Conservation (phyloP, 2,329 filamentous ascomycete genomes). For the Cladophialophora bantiana region DNA sequence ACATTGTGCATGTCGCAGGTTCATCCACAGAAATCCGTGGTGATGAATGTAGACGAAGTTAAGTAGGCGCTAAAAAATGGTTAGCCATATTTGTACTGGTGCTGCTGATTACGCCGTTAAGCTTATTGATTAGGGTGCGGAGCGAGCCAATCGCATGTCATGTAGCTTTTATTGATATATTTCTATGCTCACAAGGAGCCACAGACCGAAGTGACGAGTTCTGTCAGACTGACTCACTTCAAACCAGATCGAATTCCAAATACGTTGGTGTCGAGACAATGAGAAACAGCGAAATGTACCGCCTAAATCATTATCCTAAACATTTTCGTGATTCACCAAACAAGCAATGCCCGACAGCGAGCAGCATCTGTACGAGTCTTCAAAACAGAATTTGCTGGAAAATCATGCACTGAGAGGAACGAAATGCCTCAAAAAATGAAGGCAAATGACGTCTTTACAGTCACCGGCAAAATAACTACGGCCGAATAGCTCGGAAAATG, state of each 20-base stretch:
- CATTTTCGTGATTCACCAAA: neutral
- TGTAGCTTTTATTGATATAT: neutral
- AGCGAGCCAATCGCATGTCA: neutral
- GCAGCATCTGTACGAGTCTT: neutral
- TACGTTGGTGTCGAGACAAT: neutral
- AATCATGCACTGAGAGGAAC: neutral
- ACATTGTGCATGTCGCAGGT: neutral
- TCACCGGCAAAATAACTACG: neutral
- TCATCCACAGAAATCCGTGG: neutral
- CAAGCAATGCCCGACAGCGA: neutral
- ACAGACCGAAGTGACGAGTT: neutral
- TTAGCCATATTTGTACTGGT: neutral
- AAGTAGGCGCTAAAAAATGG: neutral
- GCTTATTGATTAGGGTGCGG: neutral
- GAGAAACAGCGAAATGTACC: neutral
- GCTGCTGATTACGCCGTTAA: neutral
- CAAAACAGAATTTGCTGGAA: neutral
- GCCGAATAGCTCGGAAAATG: neutral
- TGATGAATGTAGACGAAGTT: constrained; percentile 9
- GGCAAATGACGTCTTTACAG: neutral
- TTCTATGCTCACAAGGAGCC: neutral
- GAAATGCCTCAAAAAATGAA: neutral
- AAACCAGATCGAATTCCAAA: neutral
- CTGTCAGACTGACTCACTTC: neutral
- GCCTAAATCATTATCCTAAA: neutral